Percentiles rank a stretch among this genome's conserved stretches.
phyloP scores from a whole-genome alignment of 176 grass and related monocot species.

The Avena eriantha region DNA sequence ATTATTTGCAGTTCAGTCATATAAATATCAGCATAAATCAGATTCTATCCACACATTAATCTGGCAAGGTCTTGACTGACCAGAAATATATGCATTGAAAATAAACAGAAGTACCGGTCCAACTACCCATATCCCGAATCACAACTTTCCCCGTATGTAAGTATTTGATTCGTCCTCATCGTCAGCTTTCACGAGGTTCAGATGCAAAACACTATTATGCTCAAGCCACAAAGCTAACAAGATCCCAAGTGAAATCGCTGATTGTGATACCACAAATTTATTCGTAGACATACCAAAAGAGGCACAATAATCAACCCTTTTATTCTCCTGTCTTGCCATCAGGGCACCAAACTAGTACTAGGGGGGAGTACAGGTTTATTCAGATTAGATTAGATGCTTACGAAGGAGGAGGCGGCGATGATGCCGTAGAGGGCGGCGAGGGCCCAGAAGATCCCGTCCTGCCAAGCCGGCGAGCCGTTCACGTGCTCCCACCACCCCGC shows the following conservation, averaged over 20 bases:
- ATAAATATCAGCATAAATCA: constrained; percentile 19
- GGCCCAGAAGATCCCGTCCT: constrained; percentile 70
- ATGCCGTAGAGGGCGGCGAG: constrained; percentile 74
- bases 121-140: constrained; percentile 11
- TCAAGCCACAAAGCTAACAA: constrained; percentile 29
- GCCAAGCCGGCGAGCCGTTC: constrained; percentile 66
- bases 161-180: constrained; percentile 18
- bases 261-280: constrained; percentile 8
- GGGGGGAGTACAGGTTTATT: constrained; percentile 10
- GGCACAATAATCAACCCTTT: constrained; percentile 17
- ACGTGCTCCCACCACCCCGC: constrained; percentile 73
- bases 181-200: constrained; percentile 14
- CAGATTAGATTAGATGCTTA: constrained; percentile 41
- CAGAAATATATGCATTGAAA: constrained; percentile 8
- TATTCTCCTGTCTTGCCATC: constrained; percentile 21
- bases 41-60: constrained; percentile 11
- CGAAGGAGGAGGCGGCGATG: constrained; percentile 69
- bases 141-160: not conserved
- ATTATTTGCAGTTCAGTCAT: not conserved
- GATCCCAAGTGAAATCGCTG: constrained; percentile 19
- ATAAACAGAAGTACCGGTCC: constrained; percentile 24
- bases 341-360: constrained; percentile 22
- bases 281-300: not conserved
- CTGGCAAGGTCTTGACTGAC: constrained; percentile 3
- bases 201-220: constrained; percentile 18